phyloP scores from a whole-genome alignment of 805 yeast species.

The Teunomyces lycoperdinae region DNA sequence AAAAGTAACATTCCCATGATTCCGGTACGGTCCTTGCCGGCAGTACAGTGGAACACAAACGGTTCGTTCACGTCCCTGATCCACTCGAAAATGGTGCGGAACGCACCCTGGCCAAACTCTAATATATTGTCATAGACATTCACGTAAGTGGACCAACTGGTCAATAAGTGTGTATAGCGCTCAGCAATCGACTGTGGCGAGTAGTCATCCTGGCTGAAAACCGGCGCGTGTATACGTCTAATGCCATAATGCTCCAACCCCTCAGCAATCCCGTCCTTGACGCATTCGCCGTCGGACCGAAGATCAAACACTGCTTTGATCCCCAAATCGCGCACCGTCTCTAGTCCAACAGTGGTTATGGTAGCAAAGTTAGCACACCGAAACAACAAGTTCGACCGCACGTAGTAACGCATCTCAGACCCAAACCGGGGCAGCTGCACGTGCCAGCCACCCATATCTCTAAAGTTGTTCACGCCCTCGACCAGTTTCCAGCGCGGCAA shows the following conservation, averaged over 20 bases:
- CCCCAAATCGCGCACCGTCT: constrained; percentile 39
- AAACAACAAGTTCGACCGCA: constrained; percentile 52
- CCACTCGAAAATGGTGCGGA: constrained; percentile 49
- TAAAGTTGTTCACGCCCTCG: constrained; percentile 68
- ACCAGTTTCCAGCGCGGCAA: constrained; percentile 57
- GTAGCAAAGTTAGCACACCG: constrained; percentile 61
- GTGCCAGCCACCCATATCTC: constrained; percentile 80
- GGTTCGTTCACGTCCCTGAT: constrained; percentile 51
- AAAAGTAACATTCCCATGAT: constrained; percentile 66
- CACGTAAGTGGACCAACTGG: constrained; percentile 62
- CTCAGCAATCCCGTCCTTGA: constrained; percentile 42
- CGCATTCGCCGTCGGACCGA: constrained; percentile 58
- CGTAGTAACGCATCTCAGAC: constrained; percentile 28
- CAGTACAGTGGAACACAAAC: constrained; percentile 73
- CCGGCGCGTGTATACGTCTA: constrained; percentile 53
- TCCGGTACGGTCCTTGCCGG: constrained; percentile 88
- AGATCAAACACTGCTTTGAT: constrained; percentile 64
- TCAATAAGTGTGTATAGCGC: constrained; percentile 51
- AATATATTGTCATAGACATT: constrained; percentile 61
- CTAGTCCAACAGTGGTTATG: constrained; percentile 50
- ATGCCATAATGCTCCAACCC: constrained; percentile 41
- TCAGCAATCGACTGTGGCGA: constrained; percentile 65
- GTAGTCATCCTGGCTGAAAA: constrained; percentile 49
- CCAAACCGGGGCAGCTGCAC: constrained; percentile 30
- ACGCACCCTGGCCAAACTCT: constrained; percentile 45